Evolutionary conservation across 352 stramenopile genomes (phyloP), one percentile per base, ranked within the genome.

Genomic region (Phytopythium chamaehyphon): DNA sequence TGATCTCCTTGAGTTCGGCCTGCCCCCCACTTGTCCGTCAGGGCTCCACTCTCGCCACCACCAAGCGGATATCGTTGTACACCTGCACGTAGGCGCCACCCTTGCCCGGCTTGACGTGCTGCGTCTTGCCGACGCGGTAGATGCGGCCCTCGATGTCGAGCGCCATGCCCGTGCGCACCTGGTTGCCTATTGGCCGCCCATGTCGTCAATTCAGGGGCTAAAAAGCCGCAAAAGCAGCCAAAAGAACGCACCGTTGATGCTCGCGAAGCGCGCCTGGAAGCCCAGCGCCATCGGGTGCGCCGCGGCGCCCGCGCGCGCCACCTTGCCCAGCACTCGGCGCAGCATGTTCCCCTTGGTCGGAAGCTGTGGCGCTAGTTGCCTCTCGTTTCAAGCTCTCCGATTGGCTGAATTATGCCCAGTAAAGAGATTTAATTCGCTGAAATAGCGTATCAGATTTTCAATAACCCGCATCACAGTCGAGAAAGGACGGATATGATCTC

Each of bases 101-200:
- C 44, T 94, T 94, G 35, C 84, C 84, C 4, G 84, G 84, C 57
- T 94, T 94, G 22, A 93, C 82, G 50, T 89, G 75, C 63, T 94
- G 82, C 54, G 65, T 87, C 66, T 94, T 94, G 52, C 69, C 76
- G 40, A 92, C 82, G 50, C 82, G 82, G 59, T 90, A 94, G 64
- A 92, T 90, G 47, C 81, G 83, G 36, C 78, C 82, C 19, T 93
- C 82, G 26, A 94, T 70, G 33, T 94, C 84, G 16, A 94, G 70
- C 18, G 84, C 81, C 76, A 94, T 91, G 24, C 84, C 84, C 5
- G 77, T 64, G 12, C 84, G 82, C 28, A 94, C 67, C 51, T 94
- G 84, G 53, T 94, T 94, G 49, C 82, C 84, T 92, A 40, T 39
- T 50, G 18, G 51, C 42, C 21, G 11, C 15, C 21, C 56, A 23